Evolutionary conservation across 2,329 filamentous ascomycete species (phyloP).

Genomic region (Sporothrix luriei): DNA sequence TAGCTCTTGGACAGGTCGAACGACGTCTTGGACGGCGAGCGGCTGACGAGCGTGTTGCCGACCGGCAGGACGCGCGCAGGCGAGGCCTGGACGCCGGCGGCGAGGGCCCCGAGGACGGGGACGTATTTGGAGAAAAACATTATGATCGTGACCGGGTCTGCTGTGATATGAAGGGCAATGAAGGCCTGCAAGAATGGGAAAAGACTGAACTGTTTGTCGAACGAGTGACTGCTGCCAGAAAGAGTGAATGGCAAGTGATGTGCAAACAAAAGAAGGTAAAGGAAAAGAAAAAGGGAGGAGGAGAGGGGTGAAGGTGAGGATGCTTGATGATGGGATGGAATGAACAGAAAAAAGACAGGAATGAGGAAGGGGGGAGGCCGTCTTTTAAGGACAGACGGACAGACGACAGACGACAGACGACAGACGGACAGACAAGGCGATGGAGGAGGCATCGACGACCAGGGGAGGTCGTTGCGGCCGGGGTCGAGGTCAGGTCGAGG

Average conservation of each 20-base stretch:
- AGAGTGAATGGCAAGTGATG: conserved; percentile 30
- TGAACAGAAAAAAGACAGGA: conserved; percentile 16
- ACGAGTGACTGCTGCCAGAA: conserved; percentile 25
- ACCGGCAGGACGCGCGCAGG: conserved; percentile 22
- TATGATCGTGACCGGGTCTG: background rate
- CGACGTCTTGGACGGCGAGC: conserved; percentile 8
- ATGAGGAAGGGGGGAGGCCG: conserved; percentile 25
- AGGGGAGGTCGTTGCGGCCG: background rate
- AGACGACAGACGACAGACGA: conserved; percentile 15
- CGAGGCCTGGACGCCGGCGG: conserved; percentile 34
- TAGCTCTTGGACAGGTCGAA: conserved; percentile 35
- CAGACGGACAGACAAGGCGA: conserved; percentile 10
- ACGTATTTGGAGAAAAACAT: conserved; percentile 33
- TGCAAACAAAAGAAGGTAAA: conserved; percentile 25
- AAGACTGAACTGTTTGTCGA: conserved; percentile 7
- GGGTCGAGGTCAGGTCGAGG: background rate
- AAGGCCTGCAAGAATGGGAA: background rate
- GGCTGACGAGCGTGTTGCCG: conserved; percentile 21
- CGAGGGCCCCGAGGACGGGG: conserved; percentile 33
- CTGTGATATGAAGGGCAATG: background rate
- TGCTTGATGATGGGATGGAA: conserved; percentile 29
- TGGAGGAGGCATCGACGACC: conserved; percentile 2
- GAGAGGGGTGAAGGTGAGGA: conserved; percentile 25
- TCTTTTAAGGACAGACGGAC: conserved; percentile 29
- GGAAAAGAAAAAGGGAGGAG: background rate